Conservation (phyloP, 2,329 filamentous ascomycete species). For the Aspergillus carbonarius region DNA sequence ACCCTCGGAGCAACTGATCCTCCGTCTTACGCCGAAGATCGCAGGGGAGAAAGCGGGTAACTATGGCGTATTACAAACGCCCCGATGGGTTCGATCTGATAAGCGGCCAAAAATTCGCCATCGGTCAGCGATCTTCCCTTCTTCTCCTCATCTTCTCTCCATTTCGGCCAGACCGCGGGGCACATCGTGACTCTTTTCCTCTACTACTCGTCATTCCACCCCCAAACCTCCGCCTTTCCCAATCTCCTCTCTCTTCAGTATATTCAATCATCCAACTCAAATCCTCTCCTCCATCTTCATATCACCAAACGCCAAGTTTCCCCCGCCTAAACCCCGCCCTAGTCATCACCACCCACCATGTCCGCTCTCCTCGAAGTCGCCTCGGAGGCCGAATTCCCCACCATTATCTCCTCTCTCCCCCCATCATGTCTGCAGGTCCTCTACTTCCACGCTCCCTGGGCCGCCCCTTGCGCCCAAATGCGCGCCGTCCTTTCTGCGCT, state of each 20-base stretch:
- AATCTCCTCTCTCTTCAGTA: background rate
- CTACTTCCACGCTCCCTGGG: constrained; percentile 97
- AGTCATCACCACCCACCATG: constrained; percentile 51
- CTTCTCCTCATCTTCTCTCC: constrained; percentile 10
- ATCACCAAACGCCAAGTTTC: background rate
- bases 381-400: constrained; percentile 70
- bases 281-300: background rate
- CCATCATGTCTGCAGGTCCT: constrained; percentile 73
- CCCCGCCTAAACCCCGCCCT: background rate
- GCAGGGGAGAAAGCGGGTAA: background rate
- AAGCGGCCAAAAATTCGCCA: constrained; percentile 29
- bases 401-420: constrained; percentile 65
- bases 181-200: constrained; percentile 7
- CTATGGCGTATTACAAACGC: constrained; percentile 10
- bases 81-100: constrained; percentile 29
- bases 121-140: constrained; percentile 15
- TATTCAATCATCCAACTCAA: background rate
- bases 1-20: background rate
- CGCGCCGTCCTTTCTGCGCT: constrained; percentile 79
- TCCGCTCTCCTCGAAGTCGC: constrained; percentile 76
- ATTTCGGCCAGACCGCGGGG: background rate
- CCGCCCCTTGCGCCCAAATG: constrained; percentile 94
- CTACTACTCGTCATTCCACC: background rate
- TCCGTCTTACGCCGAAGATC: constrained; percentile 6
- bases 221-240: background rate